Conservation (phyloP, 108 stramenopile genomes). For the Cylindrotheca fusiformis region DNA sequence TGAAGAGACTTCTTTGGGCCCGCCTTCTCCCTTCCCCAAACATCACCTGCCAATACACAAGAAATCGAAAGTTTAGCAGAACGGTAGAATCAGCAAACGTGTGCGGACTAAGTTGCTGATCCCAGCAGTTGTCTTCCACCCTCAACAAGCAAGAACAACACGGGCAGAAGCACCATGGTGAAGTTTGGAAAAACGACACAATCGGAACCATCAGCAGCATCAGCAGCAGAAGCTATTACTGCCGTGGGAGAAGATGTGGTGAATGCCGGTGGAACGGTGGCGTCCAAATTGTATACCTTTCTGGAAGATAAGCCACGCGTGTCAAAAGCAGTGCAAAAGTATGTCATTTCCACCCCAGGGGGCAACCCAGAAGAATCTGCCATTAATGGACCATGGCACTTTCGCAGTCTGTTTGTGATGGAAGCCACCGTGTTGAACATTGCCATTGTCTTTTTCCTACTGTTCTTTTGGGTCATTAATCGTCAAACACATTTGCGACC, state of each 20-base stretch:
- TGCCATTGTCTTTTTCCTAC: conserved; percentile 1
- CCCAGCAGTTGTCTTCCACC: too few relatives aligned
- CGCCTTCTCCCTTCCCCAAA: too few relatives aligned
- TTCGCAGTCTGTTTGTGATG: conserved; percentile 20
- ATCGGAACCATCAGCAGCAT: too few relatives aligned
- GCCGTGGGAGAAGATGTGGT: too few relatives aligned
- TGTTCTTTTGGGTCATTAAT: conserved; percentile 24
- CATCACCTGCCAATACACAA: too few relatives aligned
- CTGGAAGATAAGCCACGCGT: not conserved
- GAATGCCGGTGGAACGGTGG: not conserved
- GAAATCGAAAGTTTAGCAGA: too few relatives aligned
- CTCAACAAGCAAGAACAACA: too few relatives aligned
- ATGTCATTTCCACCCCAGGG: not conserved
- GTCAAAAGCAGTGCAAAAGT: not conserved
- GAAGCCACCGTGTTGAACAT: conserved; percentile 18
- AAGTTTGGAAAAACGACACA: not conserved
- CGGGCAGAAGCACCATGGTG: not conserved
- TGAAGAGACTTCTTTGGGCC: too few relatives aligned
- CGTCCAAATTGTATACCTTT: not conserved
- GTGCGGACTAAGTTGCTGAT: too few relatives aligned
- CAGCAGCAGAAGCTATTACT: too few relatives aligned
- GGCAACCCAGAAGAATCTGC: not conserved
- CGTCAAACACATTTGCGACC: conserved; percentile 11
- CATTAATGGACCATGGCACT: conserved; percentile 15
- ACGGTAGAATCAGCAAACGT: too few relatives aligned